Base-by-base conservation (phyloP, 495 filamentous ascomycete genomes). In the Podospora pseudocomata region DNA sequence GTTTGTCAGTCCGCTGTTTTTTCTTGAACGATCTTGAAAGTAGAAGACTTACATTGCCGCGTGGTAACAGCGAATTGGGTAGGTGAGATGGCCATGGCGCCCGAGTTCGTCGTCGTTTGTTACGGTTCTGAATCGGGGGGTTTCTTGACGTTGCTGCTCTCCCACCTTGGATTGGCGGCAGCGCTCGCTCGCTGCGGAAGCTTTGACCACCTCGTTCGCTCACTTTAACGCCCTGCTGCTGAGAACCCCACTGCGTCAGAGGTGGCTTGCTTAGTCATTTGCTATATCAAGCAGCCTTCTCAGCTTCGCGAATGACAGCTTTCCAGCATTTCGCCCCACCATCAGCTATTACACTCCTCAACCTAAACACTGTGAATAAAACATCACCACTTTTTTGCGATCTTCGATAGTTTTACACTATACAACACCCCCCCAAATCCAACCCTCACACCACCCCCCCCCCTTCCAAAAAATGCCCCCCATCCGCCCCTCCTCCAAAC, bases 1-100 rank as follows among this genome's bases (percentile, higher is more conserved):
- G 13, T 28, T 58, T 67, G 30, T 27, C 49, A 27, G 71, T 73
- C 63, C 75, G 68, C 65, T 57, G 61, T 34, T 60, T 67, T 49
- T 11, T 49, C 39, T 16, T 13, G 32, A n/a, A 39, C 16, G 32
- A n/a, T 30, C 16, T 7, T 64, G 5, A 3, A 26, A 44, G 58
- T 44, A 23, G 16, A 32, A 20, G 20, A 60, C 93, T 77, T 85
- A 97, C 95, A 99, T 73, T 91, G 86, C 79, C 92, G 90, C 77
- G 94, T 96, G 78, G 87, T 88, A 80, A 92, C 87, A 71, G 95
- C 94, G 67, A 97, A 91, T 81, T 92, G 90, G 67, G 95, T 97
- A 57, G 95, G 92, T 81, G 95, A 91, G 81, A 98, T 94, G 70
- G 81, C 77, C 82, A 84, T 84, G 69, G 68, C 70, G 71, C 70